Conservation (phyloP, 2,329 filamentous ascomycete genomes). For the Coniochaeta sp. region DNA sequence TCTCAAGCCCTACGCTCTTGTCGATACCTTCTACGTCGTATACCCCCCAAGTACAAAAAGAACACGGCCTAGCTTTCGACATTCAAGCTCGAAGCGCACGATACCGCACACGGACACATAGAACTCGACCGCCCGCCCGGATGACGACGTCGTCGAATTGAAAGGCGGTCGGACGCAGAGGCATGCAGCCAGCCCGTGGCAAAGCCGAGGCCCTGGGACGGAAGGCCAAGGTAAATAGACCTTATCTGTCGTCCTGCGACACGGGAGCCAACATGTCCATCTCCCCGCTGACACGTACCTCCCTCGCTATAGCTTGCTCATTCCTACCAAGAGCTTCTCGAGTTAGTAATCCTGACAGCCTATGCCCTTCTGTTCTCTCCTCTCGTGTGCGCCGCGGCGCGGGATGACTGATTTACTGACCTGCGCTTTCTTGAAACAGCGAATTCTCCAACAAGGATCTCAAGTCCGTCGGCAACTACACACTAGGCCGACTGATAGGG, state of each 20-base stretch:
- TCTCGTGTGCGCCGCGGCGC: neutral
- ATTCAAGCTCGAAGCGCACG: neutral
- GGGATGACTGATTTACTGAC: slow-evolving; percentile 5
- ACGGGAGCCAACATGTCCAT: slow-evolving; percentile 6
- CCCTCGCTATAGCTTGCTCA: slow-evolving; percentile 66
- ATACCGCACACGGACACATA: neutral
- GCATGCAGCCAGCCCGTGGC: slow-evolving; percentile 46
- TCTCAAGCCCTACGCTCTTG: neutral
- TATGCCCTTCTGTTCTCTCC: slow-evolving; percentile 46
- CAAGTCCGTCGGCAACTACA: slow-evolving; percentile 90
- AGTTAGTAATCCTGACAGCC: slow-evolving; percentile 23
- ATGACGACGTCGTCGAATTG: neutral
- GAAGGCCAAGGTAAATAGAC: slow-evolving; percentile 48
- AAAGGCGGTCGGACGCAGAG: slow-evolving; percentile 19
- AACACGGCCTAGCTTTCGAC: neutral
- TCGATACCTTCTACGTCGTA: too few species aligned
- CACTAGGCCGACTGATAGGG: slow-evolving; percentile 82
- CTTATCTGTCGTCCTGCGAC: slow-evolving; percentile 1
- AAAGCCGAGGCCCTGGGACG: slow-evolving; percentile 52
- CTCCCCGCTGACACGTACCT: neutral
- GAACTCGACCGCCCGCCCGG: neutral
- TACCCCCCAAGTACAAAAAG: too few species aligned
- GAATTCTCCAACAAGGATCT: slow-evolving; percentile 92
- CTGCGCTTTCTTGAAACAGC: slow-evolving; percentile 37
- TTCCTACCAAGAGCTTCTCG: slow-evolving; percentile 92